Evolutionary conservation across 306 rosid genomes (phyloP), one percentile per base, ranked within the genome.

Genomic region (Quercus agrifolia): DNA sequence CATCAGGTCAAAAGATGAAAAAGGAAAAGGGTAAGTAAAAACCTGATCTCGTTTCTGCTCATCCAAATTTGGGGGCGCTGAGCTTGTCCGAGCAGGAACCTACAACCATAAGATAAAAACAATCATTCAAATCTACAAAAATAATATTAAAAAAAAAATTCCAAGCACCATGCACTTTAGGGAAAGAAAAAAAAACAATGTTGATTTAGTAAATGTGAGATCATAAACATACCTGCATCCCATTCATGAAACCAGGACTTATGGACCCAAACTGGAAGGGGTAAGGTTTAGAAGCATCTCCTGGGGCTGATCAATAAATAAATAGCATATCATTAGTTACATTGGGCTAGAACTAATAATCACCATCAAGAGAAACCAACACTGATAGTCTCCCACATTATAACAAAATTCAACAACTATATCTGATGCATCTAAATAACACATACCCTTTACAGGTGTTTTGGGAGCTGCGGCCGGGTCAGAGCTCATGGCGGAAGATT

Each of bases 21-120:
- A 7, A 57, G 44, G 14, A 38, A 19, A 70, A 62, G 56, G 56
- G 6, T 35, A 74, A 27, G 25, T 20, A 58, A 74, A 79, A 70
- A 93, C 99, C 91, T 93, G 98, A 57, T 88, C 96, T 69, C 84
- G 88, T 85, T 90, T 90, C 87, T 93, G 99, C 85, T 96, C 98
- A 74, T 91, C 97, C 85, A 96, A 80, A 90, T 93, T 93, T 56
- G 99, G 98, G 78, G 99, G 99, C 33, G 97, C 98, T 77, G 99
- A 96, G 89, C 89, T 92, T 23, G 99, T 96, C 66, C 98, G 91
- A 76, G 97, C 93, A 61, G 98, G 98, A 86, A 96, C 81, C 99
- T 96, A 87, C 77, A 85, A 77, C 82, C 66, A 59, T 35, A 58
- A 82, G 64, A 68, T 35, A 72, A 74, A 73, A 46, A 83, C 23